Evolutionary conservation across 305 asterid species (phyloP).

Genomic region (Fraxinus xanthoxyloides): DNA sequence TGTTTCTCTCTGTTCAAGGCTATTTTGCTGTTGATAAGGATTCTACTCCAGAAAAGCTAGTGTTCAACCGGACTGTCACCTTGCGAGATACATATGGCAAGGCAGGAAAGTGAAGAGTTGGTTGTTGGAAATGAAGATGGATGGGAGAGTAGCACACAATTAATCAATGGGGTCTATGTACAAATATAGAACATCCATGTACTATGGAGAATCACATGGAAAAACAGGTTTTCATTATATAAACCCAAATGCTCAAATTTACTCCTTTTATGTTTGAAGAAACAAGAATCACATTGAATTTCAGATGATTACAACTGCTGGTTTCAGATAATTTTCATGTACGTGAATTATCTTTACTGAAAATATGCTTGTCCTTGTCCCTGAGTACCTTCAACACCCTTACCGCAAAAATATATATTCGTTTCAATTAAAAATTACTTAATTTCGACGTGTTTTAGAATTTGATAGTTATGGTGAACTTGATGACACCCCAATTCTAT

Average conservation of each 20-base stretch:
- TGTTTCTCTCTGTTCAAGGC: conserved; percentile 40
- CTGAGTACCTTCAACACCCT: neutral
- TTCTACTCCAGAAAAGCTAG: conserved; percentile 63
- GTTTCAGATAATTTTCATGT: neutral
- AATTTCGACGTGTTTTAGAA: neutral
- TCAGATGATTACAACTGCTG: neutral
- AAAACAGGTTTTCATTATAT: neutral
- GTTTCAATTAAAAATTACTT: neutral
- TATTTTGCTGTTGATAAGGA: conserved; percentile 71
- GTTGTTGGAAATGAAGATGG: neutral
- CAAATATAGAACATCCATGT: conserved; percentile 10
- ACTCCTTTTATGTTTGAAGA: neutral
- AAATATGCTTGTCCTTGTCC: neutral
- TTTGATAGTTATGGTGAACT: neutral
- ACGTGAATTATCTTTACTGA: neutral
- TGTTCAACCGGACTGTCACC: conserved; percentile 78
- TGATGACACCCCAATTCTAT: neutral
- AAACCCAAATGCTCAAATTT: neutral
- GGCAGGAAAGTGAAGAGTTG: conserved; percentile 49
- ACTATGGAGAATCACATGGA: neutral
- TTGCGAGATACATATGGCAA: conserved; percentile 68
- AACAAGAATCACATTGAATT: neutral
- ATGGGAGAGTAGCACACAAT: conserved; percentile 5
- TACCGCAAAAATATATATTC: neutral
- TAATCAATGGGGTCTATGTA: neutral